Percentiles rank a stretch among this genome's conserved stretches.
phyloP scores from a whole-genome alignment of 2,329 filamentous ascomycete species.

The Aurifilum marmelostoma region DNA sequence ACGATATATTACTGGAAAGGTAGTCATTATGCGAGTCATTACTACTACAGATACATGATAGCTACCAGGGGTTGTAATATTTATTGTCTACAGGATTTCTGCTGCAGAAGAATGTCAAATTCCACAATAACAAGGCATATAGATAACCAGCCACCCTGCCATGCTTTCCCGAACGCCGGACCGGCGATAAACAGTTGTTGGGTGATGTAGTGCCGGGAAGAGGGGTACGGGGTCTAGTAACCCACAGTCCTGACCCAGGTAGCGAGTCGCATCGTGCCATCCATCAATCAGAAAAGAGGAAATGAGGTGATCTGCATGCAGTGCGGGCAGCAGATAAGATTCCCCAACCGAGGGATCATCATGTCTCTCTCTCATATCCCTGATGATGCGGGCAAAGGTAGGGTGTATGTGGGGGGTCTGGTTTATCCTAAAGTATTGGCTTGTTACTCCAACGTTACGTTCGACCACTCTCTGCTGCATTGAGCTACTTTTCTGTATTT shows the following conservation, averaged over 20 bases:
- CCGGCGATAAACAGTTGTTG: not conserved
- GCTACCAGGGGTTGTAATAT: no score
- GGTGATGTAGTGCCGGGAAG: not conserved
- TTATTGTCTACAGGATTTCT: not conserved
- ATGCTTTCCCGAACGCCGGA: not conserved
- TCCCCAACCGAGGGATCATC: not conserved
- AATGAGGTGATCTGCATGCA: conserved; percentile 4
- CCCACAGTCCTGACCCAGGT: not conserved
- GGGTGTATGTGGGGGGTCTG: not conserved
- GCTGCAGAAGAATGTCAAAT: not conserved
- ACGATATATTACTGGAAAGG: no score
- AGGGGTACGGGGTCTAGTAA: not conserved
- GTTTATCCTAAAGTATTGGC: not conserved
- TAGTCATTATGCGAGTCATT: no score
- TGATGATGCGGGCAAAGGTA: no score
- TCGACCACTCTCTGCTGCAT: not conserved
- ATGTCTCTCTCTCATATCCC: no score
- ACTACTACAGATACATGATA: no score
- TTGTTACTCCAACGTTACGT: conserved; percentile 1
- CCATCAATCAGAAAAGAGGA: not conserved
- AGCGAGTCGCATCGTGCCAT: conserved; percentile 1
- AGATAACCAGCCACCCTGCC: not conserved
- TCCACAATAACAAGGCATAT: not conserved
- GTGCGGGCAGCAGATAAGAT: conserved; percentile 3
- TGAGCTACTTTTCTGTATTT: no score